Percentiles rank a stretch among this genome's conserved stretches.
phyloP scores from a whole-genome alignment of 2,329 filamentous ascomycete genomes.

The Shiraia bambusicola region DNA sequence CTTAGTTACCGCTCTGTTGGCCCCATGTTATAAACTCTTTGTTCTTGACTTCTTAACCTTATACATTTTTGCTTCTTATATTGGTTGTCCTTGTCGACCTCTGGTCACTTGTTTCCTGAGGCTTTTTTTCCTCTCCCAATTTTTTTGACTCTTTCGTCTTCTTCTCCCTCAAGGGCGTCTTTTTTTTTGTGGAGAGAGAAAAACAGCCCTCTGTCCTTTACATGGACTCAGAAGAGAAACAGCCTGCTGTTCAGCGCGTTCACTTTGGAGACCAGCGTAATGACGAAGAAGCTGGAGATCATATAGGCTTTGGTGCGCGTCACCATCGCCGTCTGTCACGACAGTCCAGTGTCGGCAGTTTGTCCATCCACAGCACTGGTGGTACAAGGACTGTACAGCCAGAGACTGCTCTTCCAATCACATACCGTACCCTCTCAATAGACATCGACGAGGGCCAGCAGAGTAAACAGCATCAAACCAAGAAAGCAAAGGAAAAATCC shows the following conservation, averaged over 20 bases:
- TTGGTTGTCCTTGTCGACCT: not conserved
- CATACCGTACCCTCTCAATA: conserved; percentile 49
- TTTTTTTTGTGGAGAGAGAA: conserved; percentile 8
- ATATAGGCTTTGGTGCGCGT: conserved; percentile 26
- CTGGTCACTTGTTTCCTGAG: conserved; percentile 1
- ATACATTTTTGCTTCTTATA: not conserved
- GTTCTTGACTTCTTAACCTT: conserved; percentile 4
- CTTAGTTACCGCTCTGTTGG: too few species aligned
- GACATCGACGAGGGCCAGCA: conserved; percentile 43
- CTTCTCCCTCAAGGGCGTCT: conserved; percentile 10
- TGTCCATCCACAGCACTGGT: conserved; percentile 39
- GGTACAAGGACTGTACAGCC: conserved; percentile 44
- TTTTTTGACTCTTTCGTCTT: conserved; percentile 6
- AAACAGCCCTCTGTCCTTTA: conserved; percentile 1
- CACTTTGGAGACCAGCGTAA: conserved; percentile 22
- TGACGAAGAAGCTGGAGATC: conserved; percentile 38
- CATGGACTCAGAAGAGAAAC: conserved; percentile 34
- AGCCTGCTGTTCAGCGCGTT: conserved; percentile 16
- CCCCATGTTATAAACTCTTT: conserved; percentile 10
- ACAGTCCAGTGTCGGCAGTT: conserved; percentile 41
- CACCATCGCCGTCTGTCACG: conserved; percentile 30
- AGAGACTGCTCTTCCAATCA: conserved; percentile 46
- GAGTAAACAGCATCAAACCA: conserved; percentile 30
- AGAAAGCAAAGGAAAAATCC: conserved; percentile 38
- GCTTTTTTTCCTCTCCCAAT: conserved; percentile 7